Base-by-base conservation (phyloP, 2,329 filamentous ascomycete species). In the Cladosporium sp. region DNA sequence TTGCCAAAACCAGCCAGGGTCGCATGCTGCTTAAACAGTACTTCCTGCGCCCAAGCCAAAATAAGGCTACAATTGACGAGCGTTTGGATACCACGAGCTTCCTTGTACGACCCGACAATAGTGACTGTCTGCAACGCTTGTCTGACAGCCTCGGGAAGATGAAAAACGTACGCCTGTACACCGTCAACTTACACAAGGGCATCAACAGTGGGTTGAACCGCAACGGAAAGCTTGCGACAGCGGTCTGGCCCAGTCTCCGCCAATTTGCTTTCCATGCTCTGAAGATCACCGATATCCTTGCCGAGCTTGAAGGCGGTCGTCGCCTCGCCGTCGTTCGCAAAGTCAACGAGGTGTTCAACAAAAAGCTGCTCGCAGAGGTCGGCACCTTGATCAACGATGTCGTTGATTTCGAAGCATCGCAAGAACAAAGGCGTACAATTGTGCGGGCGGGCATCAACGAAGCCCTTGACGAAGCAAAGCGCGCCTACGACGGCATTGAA, bases 1-100 rank as follows among this genome's bases (percentile, higher is more conserved):
- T 95, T 34, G 88, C 90, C 30, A 85, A 85, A 65, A 97, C 93
- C 3, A 85, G 90, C 0, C 93, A 97, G 75, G 95, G 95, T 0
- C 92, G 88, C 71, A 74, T 81, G 30, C 84, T 86, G 52, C 83
- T 99, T 5, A 89, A 91, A n/a, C 89, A 92, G 71, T 85, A 91
- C 61, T 95, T 99, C 70, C 80, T 97, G 8, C 88, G 91, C 0
- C 95, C 95, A 26, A 92, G 88, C 34, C 81, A 89, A 30, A 85
- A 95, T 67, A 74, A 91, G 0, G 77, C 82, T 0, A 73, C 89
- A 5, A 95, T 99, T 69, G 80, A 83, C 3, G 86, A 90, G 74
- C 87, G 94, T 30, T 88, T 96, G 65, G 81, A 84, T 26, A 88
- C 90, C 1, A 88, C 97, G 61, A 80, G 83, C 4, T 80, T 88